These are phyloP conservation scores for Neolentinus lepideus DNA, from an alignment of 1,284 basidiomycete species.

Conservation along the genomic window DNA sequence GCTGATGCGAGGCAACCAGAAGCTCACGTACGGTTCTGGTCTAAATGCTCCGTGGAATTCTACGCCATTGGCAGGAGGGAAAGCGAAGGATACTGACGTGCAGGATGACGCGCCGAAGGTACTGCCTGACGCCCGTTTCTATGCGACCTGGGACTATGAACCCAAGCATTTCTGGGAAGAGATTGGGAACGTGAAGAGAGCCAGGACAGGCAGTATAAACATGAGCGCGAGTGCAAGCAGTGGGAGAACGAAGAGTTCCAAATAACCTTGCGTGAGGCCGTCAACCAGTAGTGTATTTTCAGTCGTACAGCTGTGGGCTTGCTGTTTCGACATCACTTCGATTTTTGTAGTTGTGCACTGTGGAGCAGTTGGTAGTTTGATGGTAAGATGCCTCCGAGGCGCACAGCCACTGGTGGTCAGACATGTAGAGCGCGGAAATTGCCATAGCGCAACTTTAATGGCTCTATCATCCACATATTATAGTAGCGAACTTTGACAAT, in stretches of 20 bases:
- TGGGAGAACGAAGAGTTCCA: not conserved
- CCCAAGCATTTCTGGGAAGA: conserved; percentile 52
- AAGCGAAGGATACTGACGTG: conserved; percentile 20
- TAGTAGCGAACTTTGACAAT: not conserved
- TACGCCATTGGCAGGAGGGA: conserved; percentile 22
- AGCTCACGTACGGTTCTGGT: conserved; percentile 54
- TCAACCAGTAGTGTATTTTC: not conserved
- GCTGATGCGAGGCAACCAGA: conserved; percentile 46
- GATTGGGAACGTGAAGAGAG: conserved; percentile 23
- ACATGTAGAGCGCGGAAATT: not conserved
- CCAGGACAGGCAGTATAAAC: conserved; percentile 21
- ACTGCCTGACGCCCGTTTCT: conserved; percentile 62
- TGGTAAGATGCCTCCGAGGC: not conserved
- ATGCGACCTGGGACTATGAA: conserved; percentile 73
- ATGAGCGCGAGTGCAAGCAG: conserved; percentile 2
- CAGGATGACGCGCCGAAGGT: conserved; percentile 19
- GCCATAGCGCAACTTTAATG: not conserved
- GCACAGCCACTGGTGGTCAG: not conserved
- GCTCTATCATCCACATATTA: not conserved
- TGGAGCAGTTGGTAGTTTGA: not conserved
- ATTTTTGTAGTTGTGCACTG: not conserved
- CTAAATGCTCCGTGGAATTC: conserved; percentile 64
- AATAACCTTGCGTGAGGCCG: not conserved
- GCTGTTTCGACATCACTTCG: not conserved
- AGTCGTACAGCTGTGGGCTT: not conserved